Evolutionary conservation across 345 rosid genomes (phyloP).

Genomic region (Rhizophora mangle): DNA sequence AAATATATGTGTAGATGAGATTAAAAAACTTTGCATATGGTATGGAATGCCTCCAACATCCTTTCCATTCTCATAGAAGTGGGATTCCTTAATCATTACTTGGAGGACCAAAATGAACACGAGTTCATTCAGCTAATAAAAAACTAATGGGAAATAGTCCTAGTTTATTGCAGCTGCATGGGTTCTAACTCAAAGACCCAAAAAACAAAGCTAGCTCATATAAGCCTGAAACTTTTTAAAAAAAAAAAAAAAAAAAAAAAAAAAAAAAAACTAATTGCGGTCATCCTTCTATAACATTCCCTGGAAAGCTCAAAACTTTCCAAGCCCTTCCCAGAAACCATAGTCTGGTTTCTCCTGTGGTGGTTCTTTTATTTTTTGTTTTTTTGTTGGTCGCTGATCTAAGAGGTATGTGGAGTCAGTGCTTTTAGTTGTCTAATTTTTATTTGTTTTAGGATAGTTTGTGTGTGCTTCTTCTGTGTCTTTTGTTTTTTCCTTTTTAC

Average conservation of each 20-base stretch:
- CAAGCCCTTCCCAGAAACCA: constrained; percentile 16
- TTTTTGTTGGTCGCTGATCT: constrained; percentile 3
- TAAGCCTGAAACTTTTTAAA: constrained; percentile 13
- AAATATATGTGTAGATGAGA: not conserved
- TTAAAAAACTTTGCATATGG: not conserved
- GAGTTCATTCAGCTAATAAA: constrained; percentile 17
- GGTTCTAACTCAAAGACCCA: constrained; percentile 20
- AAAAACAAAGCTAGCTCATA: constrained; percentile 6
- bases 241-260: not conserved
- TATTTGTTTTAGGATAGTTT: constrained; percentile 9
- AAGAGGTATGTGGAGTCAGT: constrained; percentile 30
- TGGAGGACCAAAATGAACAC: constrained; percentile 12
- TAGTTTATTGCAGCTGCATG: constrained; percentile 19
- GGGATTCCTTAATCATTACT: constrained; percentile 28
- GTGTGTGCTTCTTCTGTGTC: not conserved
- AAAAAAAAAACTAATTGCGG: constrained; percentile 16
- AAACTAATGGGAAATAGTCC: constrained; percentile 15
- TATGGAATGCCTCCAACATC: constrained; percentile 7
- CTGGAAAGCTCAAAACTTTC: constrained; percentile 16
- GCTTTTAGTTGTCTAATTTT: not conserved
- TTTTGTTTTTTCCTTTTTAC: not conserved
- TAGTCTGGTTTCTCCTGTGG: constrained; percentile 17
- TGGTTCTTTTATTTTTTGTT: constrained; percentile 1
- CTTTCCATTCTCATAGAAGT: constrained; percentile 17
- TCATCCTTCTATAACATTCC: constrained; percentile 21